A percentile compares a stretch with the other conserved stretches of the same genome.
These are phyloP conservation scores for Trypanosoma melophagium DNA, from an alignment of 208 protist genomes.

Conservation along the genomic window DNA sequence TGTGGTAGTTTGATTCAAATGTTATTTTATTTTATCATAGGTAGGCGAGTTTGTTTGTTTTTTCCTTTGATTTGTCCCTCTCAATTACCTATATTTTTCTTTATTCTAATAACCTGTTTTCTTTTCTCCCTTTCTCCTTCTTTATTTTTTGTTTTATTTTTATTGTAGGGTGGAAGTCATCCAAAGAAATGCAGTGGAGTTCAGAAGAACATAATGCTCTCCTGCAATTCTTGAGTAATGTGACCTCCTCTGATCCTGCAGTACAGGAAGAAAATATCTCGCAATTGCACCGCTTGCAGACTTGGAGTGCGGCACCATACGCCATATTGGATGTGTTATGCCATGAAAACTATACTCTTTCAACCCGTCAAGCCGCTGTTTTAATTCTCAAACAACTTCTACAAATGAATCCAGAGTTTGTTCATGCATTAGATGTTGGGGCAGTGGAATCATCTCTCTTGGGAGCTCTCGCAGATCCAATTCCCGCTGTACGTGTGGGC, in stretches of 20 bases:
- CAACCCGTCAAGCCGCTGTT: constrained; percentile 14
- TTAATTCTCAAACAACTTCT: constrained; percentile 24
- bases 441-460: constrained; percentile 5
- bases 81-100: neutral
- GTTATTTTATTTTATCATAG: neutral
- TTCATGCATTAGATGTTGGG: constrained; percentile 4
- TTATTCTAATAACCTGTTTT: constrained; percentile 8
- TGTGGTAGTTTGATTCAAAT: no score
- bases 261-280: constrained; percentile 35
- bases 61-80: neutral
- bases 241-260: constrained; percentile 33
- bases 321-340: constrained; percentile 28
- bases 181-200: constrained; percentile 27
- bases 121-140: constrained; percentile 12
- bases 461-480: constrained; percentile 16
- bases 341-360: neutral
- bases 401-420: constrained; percentile 6
- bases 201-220: constrained; percentile 33
- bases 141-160: constrained; percentile 12
- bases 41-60: neutral
- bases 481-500: constrained; percentile 6
- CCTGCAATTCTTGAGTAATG: constrained; percentile 31
- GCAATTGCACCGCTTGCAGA: constrained; percentile 31
- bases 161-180: neutral
- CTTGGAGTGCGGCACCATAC: constrained; percentile 24